Evolutionary conservation across 1,284 basidiomycete species (phyloP), one percentile per base, ranked within the genome.

Genomic region (Melampsora larici-populina): DNA sequence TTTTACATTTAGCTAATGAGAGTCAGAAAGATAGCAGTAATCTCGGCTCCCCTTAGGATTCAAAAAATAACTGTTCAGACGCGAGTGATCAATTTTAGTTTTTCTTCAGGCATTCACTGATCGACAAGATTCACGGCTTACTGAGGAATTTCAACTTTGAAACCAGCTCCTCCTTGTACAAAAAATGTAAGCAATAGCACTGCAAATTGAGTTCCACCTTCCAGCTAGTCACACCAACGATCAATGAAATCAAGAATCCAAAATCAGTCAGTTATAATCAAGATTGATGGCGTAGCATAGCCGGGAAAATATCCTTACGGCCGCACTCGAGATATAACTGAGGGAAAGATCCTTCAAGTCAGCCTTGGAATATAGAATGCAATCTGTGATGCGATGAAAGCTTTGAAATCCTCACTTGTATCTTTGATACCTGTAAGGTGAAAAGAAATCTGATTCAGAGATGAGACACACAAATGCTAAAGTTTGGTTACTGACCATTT

Each of bases 321-420:
- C 73, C 5, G 73, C 73, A 68, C 73, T 68, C 21, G 68, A 51
- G 24, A 76, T 62, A 46, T 76, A 76, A 40, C 73, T 76, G 33
- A 60, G 26, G 11, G n/a, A 24, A 36, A 2, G 58, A 48, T 49
- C 18, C 2, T 18, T 26, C 48, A 4, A 31, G 24, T 33, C 11
- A 13, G 15, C 5, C 46, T 64, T 62, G 21, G 29, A 21, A 43
- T 17, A 17, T 1, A 43, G 1, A 48, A 24, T 64, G 13, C 24
- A n/a, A 26, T 2, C 18, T 64, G 7, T 36, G 36, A 36, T 36
- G 3, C 5, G 9, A 36, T 36, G 9, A 4, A 64, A 36, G 5
- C 65, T 5, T 13, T 7, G 31, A 17, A 51, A 1, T n/a, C 40
- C 73, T 33, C n/a, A 76, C 73, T 76, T 76, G 43, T 76, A 76